Evolutionary conservation across 2,329 filamentous ascomycete species (phyloP).

Genomic region (Fusarium mexicanum): DNA sequence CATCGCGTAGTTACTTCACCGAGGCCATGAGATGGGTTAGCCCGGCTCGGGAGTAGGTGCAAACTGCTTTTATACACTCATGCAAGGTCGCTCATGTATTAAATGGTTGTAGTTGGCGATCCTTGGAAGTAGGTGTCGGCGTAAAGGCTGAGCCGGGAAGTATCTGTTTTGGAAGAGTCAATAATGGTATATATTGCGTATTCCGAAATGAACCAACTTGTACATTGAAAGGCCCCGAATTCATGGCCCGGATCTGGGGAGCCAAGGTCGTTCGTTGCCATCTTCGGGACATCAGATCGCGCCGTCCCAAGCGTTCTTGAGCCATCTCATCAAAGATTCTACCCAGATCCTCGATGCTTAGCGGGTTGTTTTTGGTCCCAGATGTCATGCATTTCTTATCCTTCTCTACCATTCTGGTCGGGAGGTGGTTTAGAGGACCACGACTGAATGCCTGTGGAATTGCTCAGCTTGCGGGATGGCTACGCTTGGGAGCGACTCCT

Average conservation of each 20-base stretch:
- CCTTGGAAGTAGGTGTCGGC: not conserved
- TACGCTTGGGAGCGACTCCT: not conserved
- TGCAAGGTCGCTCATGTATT: not conserved
- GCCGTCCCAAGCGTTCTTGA: not conserved
- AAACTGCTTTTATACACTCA: not conserved
- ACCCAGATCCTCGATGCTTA: not conserved
- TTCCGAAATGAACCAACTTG: accelerated
- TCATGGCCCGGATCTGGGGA: not conserved
- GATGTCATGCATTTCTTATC: not conserved
- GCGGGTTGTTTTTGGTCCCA: not conserved
- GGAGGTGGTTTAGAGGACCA: not conserved
- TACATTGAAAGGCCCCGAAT: accelerated
- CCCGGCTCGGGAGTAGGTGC: not conserved
- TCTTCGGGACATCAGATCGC: not conserved
- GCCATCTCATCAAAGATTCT: not conserved
- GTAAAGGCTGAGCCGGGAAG: not conserved
- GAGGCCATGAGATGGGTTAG: not conserved
- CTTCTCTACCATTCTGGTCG: not conserved
- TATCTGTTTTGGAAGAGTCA: not conserved
- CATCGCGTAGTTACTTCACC: not conserved
- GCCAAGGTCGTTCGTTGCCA: not conserved
- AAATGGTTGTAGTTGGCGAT: not conserved
- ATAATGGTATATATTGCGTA: not conserved
- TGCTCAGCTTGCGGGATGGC: not conserved
- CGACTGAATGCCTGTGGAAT: not conserved